Percentiles rank a stretch among this genome's conserved stretches.
Conservation (phyloP, 2,329 filamentous ascomycete species). For the Paracorniculantispora psalliotae region DNA sequence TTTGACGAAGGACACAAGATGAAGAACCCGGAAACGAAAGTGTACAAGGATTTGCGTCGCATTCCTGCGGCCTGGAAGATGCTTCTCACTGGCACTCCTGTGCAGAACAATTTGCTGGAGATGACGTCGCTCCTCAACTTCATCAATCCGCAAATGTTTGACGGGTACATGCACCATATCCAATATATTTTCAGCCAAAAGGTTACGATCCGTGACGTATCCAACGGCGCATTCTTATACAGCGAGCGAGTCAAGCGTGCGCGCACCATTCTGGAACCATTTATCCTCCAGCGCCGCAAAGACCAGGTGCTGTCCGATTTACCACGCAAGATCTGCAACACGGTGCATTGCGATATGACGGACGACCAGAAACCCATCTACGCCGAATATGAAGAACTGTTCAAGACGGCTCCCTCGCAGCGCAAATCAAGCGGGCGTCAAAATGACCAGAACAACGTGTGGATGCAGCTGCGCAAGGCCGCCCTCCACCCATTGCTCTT, state of each 20-base stretch:
- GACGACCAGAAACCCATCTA: constrained; percentile 70
- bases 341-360: constrained; percentile 79
- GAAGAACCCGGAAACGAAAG: constrained; percentile 79
- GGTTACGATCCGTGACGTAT: constrained; percentile 73
- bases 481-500: constrained; percentile 89
- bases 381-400: constrained; percentile 56
- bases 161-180: constrained; percentile 71
- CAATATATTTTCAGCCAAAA: constrained; percentile 87
- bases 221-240: constrained; percentile 79
- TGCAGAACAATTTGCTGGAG: constrained; percentile 93
- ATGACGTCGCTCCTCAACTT: constrained; percentile 89
- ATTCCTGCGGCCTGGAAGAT: constrained; percentile 81
- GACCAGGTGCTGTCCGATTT: constrained; percentile 82
- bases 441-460: constrained; percentile 61
- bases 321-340: constrained; percentile 70
- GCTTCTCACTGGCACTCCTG: constrained; percentile 69
- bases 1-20: constrained; percentile 94
- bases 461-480: constrained; percentile 89
- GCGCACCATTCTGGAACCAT: constrained; percentile 87
- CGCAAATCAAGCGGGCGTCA: constrained; percentile 44
- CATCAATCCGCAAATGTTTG: constrained; percentile 82
- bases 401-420: constrained; percentile 56
- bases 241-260: constrained; percentile 82
- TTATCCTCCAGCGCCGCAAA: constrained; percentile 91
- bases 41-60: constrained; percentile 72